Conservation (phyloP, 2,329 filamentous ascomycete species). For the Penicillium thymicola region DNA sequence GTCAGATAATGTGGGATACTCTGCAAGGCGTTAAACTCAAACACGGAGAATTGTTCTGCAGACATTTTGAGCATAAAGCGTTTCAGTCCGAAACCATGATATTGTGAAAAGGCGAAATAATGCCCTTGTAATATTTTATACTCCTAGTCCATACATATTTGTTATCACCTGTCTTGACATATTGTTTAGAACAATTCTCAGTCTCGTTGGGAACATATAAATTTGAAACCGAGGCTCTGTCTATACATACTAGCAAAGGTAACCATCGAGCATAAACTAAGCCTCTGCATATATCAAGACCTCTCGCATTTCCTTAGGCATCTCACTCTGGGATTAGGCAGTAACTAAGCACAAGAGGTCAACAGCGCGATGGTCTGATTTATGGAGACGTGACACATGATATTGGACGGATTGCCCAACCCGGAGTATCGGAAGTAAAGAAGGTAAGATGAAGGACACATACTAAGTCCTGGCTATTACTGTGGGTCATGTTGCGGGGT, state of each 20-base stretch:
- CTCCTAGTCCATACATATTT: not conserved
- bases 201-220: not conserved
- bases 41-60: constrained; percentile 1
- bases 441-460: constrained; percentile 9
- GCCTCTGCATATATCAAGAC: no score
- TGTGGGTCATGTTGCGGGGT: constrained; percentile 1
- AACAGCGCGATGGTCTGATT: not conserved
- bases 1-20: not conserved
- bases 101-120: not conserved
- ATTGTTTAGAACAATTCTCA: not conserved
- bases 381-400: not conserved
- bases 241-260: no score
- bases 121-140: constrained; percentile 12
- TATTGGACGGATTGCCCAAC: not conserved
- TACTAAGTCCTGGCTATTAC: constrained; percentile 1
- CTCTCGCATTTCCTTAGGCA: not conserved
- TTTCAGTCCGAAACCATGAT: constrained; percentile 17
- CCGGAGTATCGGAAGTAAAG: constrained; percentile 5
- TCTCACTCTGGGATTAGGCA: not conserved
- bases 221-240: not conserved
- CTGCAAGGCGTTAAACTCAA: constrained; percentile 1
- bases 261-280: not conserved
- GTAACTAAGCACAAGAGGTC: not conserved
- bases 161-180: not conserved
- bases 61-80: constrained; percentile 10